Evolutionary conservation across 2,329 filamentous ascomycete species (phyloP), one percentile per base, ranked within the genome.

Genomic region (Xylaria polymorpha): DNA sequence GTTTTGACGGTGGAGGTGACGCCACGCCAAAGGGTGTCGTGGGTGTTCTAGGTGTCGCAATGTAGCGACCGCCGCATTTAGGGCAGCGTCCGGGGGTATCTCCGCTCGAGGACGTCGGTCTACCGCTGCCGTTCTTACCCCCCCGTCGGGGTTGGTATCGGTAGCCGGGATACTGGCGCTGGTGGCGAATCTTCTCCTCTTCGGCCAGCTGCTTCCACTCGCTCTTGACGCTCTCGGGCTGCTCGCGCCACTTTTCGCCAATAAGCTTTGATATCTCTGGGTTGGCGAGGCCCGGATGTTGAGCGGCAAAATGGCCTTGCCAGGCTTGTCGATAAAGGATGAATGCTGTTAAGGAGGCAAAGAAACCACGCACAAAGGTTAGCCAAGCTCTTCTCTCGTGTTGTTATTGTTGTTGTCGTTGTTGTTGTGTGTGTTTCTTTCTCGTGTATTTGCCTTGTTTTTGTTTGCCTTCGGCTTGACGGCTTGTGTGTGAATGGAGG

Each of bases 181-280:
- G 91, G 80, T 99, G 96, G 20, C 92, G 91, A 70, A 90, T 85
- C 84, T 98, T 98, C 80, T 98, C 96, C 82, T 97, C 92, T 82
- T 97, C 94, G 69, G 96, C 96, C 66, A 97, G 87, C 69, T 87
- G 86, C 80, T 96, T 97, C 96, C 96, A 99, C 79, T 91, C 87
- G 72, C 90, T 88, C 81, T 97, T 97, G 66, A 90, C 86, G 62
- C 92, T 88, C 29, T 91, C 86, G 4, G 90, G 82, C 77, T 97
- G 90, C 65, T 90, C 87, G 76, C 91, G 90, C 96, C 96, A 99
- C 87, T 94, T 91, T 79, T 94, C 89, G 61, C 95, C 95, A 74
- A 98, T 97, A 75, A 98, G 97, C 82, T 98, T 98, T 73, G 95
- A 98, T 75, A 98, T 97, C 61, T 98, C 94, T 3, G 95, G 95